These are phyloP conservation scores for Chrysophaeum taylorii DNA, from an alignment of 352 stramenopile species.

Conservation along the genomic window DNA sequence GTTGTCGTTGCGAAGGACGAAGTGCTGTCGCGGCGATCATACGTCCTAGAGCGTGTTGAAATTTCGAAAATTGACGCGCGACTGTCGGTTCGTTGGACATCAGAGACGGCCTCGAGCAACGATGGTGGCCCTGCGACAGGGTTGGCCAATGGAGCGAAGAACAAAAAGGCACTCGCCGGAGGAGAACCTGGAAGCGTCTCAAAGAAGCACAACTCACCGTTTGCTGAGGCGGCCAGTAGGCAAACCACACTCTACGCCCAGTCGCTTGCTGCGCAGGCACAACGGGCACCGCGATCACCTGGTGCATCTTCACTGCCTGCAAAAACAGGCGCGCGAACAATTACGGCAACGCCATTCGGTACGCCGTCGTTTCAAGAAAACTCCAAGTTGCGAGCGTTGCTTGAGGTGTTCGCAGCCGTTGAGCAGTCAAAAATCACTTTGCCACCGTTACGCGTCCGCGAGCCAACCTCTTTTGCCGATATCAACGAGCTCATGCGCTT, in stretches of 20 bases:
- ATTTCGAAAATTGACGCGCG: background rate
- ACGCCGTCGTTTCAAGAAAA: background rate
- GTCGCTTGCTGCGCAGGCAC: background rate
- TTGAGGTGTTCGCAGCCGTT: conserved; percentile 12
- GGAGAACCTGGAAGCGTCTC: no score
- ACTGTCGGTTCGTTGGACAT: background rate
- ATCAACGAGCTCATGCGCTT: background rate
- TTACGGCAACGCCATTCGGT: no score
- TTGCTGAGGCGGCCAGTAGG: no score
- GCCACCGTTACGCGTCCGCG: background rate
- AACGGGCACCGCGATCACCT: background rate
- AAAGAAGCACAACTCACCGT: no score
- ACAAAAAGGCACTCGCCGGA: no score
- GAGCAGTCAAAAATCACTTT: background rate
- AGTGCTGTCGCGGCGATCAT: background rate
- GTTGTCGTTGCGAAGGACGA: background rate
- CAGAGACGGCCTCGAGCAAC: background rate
- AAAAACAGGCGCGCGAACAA: no score
- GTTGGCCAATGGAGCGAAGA: no score
- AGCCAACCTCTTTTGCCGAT: background rate
- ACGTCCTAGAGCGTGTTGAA: background rate
- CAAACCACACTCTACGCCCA: no score
- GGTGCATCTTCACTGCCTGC: background rate
- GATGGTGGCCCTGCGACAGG: background rate
- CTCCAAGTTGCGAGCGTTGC: background rate